Percentiles rank a stretch among this genome's conserved stretches.
These are phyloP conservation scores for Apodospora peruviana DNA, from an alignment of 495 filamentous ascomycete genomes.

Conservation along the genomic window DNA sequence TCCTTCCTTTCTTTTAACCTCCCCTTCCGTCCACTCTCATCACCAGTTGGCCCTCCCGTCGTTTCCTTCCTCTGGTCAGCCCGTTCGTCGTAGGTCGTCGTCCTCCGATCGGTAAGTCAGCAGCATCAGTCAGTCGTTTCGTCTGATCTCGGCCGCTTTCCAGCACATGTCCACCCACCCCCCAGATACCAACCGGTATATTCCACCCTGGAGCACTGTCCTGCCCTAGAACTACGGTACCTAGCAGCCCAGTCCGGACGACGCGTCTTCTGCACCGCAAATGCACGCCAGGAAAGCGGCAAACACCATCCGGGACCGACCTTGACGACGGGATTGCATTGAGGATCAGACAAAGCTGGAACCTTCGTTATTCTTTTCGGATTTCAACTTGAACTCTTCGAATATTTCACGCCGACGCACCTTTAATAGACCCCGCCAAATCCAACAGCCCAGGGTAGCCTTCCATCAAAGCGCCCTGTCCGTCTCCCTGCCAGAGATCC, in stretches of 20 bases:
- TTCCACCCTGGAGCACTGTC: slow-evolving; percentile 4
- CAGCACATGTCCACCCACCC: background rate
- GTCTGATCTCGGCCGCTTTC: slow-evolving; percentile 8
- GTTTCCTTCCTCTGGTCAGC: slow-evolving; percentile 6
- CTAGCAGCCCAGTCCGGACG: too few species aligned
- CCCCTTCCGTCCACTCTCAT: slow-evolving; percentile 5
- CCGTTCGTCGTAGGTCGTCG: slow-evolving; percentile 15
- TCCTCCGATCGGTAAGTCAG: slow-evolving; percentile 16
- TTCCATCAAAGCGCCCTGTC: too few species aligned
- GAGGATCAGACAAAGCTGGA: background rate
- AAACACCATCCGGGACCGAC: background rate
- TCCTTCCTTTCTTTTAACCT: slow-evolving; percentile 22
- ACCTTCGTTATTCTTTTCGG: background rate
- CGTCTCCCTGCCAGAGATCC: background rate
- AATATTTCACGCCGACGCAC: background rate
- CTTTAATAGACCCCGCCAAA: slow-evolving; percentile 26
- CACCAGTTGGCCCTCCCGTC: background rate
- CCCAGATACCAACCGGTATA: slow-evolving; percentile 1
- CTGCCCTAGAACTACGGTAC: background rate
- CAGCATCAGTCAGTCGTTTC: slow-evolving; percentile 2
- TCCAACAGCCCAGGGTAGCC: too few species aligned
- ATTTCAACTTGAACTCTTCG: background rate
- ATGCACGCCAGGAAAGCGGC: slow-evolving; percentile 13
- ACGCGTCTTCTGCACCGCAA: slow-evolving; percentile 7
- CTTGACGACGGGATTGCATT: background rate